Evolutionary conservation across 2,329 filamentous ascomycete genomes (phyloP).

Genomic region (Aureobasidium sp.): DNA sequence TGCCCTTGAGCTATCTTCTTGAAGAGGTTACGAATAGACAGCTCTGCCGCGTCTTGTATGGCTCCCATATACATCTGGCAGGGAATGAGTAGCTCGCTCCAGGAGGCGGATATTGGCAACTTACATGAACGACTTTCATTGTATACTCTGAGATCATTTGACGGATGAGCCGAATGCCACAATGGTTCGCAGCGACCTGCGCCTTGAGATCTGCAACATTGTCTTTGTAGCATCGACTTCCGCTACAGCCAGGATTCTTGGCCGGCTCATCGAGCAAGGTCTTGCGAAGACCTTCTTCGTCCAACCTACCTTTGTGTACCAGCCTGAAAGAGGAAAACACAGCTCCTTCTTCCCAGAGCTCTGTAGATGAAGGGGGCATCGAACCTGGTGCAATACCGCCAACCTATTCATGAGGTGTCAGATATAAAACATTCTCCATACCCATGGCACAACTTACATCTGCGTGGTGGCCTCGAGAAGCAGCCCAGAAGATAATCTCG

Average conservation of each 20-base stretch:
- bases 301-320: constrained; percentile 68
- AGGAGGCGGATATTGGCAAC: too few species aligned
- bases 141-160: too few species aligned
- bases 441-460: too few species aligned
- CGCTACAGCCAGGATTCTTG: constrained; percentile 66
- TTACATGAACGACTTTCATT: too few species aligned
- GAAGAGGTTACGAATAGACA: constrained; percentile 67
- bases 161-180: too few species aligned
- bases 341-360: constrained; percentile 50
- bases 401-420: too few species aligned
- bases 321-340: constrained; percentile 56
- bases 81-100: too few species aligned
- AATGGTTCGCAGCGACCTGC: constrained; percentile 79
- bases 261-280: constrained; percentile 64
- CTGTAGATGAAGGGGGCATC: constrained; percentile 69
- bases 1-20: constrained; percentile 65
- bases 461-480: constrained; percentile 72
- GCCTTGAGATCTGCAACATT: constrained; percentile 84
- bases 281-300: constrained; percentile 68
- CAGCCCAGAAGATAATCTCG: constrained; percentile 79
- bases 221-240: constrained; percentile 70
- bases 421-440: too few species aligned
- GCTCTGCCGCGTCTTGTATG: constrained; percentile 74
- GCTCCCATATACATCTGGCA: constrained; percentile 82
- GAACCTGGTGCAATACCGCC: constrained; percentile 75